Percentiles rank a stretch among this genome's conserved stretches.
Conservation (phyloP, 768 basidiomycete species). For the Strobilomyces dryophilus region DNA sequence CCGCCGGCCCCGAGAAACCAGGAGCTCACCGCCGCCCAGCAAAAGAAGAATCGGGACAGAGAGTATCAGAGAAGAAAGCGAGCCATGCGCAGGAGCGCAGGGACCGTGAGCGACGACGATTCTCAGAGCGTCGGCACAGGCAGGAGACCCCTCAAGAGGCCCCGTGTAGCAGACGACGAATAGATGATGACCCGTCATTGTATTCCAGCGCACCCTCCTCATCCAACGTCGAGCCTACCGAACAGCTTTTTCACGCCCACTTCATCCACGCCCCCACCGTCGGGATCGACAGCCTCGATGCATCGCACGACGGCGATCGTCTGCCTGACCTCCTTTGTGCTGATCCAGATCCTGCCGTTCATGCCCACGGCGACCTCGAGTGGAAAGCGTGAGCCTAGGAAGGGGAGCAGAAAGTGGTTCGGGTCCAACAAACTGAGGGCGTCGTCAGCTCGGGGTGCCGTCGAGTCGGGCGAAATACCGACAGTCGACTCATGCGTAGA, state of each 20-base stretch:
- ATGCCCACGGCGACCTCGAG: slow-evolving; percentile 86
- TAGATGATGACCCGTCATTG: slow-evolving; percentile 33
- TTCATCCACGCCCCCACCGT: slow-evolving; percentile 61
- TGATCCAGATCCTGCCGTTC: slow-evolving; percentile 93
- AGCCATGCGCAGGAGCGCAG: slow-evolving; percentile 58
- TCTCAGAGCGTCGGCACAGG: slow-evolving; percentile 40
- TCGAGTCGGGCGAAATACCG: slow-evolving; percentile 27
- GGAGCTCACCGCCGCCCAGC: slow-evolving; percentile 66
- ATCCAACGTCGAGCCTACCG: slow-evolving; percentile 34
- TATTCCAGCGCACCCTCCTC: slow-evolving; percentile 7
- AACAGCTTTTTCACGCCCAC: slow-evolving; percentile 50
- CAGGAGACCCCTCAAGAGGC: slow-evolving; percentile 65
- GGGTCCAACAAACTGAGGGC: slow-evolving; percentile 67
- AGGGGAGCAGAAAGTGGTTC: slow-evolving; percentile 75
- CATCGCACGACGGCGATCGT: slow-evolving; percentile 74
- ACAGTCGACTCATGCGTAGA: slow-evolving; percentile 84
- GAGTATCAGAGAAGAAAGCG: slow-evolving; percentile 80
- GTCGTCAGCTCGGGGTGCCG: slow-evolving; percentile 1
- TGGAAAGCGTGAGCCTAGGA: slow-evolving; percentile 78
- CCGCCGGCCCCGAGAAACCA: slow-evolving; percentile 68
- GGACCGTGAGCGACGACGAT: slow-evolving; percentile 73
- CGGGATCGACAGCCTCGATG: slow-evolving; percentile 78
- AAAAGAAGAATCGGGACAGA: slow-evolving; percentile 74
- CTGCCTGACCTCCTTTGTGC: slow-evolving; percentile 64
- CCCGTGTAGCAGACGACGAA: slow-evolving; percentile 64